A percentile compares a stretch with the other conserved stretches of the same genome.
These are phyloP conservation scores for Podaxis mareebaensis DNA, from an alignment of 768 basidiomycete species.

Conservation along the genomic window DNA sequence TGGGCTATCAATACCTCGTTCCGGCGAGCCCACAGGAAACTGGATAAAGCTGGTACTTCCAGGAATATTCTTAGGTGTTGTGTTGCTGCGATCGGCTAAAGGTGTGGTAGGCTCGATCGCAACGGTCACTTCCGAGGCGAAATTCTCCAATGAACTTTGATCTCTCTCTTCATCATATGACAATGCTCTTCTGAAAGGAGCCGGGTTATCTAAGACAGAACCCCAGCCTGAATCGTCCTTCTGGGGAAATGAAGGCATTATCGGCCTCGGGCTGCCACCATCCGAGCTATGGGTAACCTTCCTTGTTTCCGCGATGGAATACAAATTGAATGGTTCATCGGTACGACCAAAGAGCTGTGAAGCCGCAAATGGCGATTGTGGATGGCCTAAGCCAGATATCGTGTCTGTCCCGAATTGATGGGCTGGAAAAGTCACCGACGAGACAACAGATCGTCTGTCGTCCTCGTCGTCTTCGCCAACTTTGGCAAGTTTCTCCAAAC, in stretches of 20 bases:
- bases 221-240: conserved; percentile 50
- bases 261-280: conserved; percentile 52
- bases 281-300: conserved; percentile 55
- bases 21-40: conserved; percentile 80
- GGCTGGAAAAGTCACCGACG: conserved; percentile 72
- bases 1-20: conserved; percentile 33
- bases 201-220: conserved; percentile 53
- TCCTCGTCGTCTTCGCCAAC: conserved; percentile 91
- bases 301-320: conserved; percentile 79
- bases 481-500: conserved; percentile 87
- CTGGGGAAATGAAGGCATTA: conserved; percentile 45
- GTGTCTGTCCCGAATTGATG: conserved; percentile 67
- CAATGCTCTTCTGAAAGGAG: conserved; percentile 75
- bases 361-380: conserved; percentile 87
- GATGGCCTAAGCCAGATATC: conserved; percentile 36
- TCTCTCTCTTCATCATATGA: conserved; percentile 74
- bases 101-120: conserved; percentile 42
- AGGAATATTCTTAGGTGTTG: conserved; percentile 51
- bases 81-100: conserved; percentile 49
- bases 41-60: conserved; percentile 70
- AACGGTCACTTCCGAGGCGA: conserved; percentile 29
- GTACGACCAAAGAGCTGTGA: conserved; percentile 80
- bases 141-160: conserved; percentile 38
- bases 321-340: conserved; percentile 78
- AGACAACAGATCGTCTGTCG: conserved; percentile 78